phyloP scores from a whole-genome alignment of 2,329 filamentous ascomycete genomes.

The Lachnellula subtilissima region DNA sequence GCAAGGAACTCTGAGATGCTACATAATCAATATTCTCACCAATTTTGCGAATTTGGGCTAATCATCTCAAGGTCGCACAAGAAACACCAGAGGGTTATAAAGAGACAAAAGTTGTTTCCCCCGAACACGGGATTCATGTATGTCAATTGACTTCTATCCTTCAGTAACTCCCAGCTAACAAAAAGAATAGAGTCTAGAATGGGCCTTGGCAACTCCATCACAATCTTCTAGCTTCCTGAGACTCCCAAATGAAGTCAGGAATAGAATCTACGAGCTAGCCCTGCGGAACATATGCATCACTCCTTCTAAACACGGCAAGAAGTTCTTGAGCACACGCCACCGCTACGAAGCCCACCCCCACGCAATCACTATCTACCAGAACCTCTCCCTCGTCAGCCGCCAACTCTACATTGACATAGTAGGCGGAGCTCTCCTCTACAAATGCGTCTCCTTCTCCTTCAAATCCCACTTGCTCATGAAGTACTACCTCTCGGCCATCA shows the following conservation, averaged over 20 bases:
- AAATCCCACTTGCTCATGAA: neutral
- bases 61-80: neutral
- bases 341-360: neutral
- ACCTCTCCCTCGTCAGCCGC: slow-evolving; percentile 7
- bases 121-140: slow-evolving; percentile 17
- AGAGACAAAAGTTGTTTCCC: slow-evolving; percentile 3
- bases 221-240: slow-evolving; percentile 3
- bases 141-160: neutral
- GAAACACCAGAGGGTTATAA: neutral
- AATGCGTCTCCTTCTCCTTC: slow-evolving; percentile 1
- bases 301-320: neutral
- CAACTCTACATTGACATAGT: slow-evolving; percentile 14
- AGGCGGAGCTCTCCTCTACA: slow-evolving; percentile 11
- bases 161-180: neutral
- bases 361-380: neutral
- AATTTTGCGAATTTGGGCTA: neutral
- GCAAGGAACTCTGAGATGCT: neutral
- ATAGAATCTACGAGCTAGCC: slow-evolving; percentile 6
- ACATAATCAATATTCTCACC: too few species aligned
- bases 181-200: slow-evolving; percentile 5
- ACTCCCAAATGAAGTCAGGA: slow-evolving; percentile 6
- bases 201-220: slow-evolving; percentile 7
- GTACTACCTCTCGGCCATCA: slow-evolving; percentile 9
- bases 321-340: neutral
- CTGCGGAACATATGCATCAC: neutral